Evolutionary conservation across 2,329 filamentous ascomycete species (phyloP), one percentile per base, ranked within the genome.

Genomic region (Raffaelea ambrosiae): DNA sequence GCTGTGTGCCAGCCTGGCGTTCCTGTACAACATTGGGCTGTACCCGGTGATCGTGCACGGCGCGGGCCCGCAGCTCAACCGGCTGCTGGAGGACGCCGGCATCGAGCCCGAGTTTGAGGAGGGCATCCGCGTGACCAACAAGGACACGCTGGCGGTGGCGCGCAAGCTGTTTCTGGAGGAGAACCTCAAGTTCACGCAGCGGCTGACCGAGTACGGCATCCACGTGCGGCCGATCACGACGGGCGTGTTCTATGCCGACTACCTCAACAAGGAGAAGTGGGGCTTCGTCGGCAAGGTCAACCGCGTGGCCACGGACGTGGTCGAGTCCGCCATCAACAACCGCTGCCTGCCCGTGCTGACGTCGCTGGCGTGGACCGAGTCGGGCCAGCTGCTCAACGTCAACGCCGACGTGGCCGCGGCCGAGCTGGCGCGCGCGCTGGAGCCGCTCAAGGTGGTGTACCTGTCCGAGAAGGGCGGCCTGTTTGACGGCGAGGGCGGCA

Each of bases 401-500:
- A 98, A 98, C 61, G 93, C 93, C 33, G 93, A 98, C 66, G 91
- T 96, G 52, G 91, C 91, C 33, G 93, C 93, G 26, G 90, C 90
- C 55, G 91, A 96, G 70, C 75, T 98, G 52, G 91, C 93, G 21
- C 83, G 88, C 51, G 81, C 86, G 48, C 73, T 98, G 47, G 84
- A 97, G 67, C 93, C 93, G 22, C 72, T 97, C 59, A 98, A 98
- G 80, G 91, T 97, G 52, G 90, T 98, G 51, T 98, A 96, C 65
- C 76, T 97, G n/a, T 94, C 89, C 5, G 93, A 98, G 71, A 97
- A 97, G 76, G 93, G 93, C 44, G 93, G 91, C 8, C 71, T 98
- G 31, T 95, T 95, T 69, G 88, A 97, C 63, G 90, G 89, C 51
- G 87, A 95, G 54, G 86, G 85, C 50, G 84, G 91, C 72, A 95